Percentiles rank a stretch among this genome's conserved stretches.
phyloP scores from a whole-genome alignment of 108 stramenopile genomes.

The Bacterosira constricta region DNA sequence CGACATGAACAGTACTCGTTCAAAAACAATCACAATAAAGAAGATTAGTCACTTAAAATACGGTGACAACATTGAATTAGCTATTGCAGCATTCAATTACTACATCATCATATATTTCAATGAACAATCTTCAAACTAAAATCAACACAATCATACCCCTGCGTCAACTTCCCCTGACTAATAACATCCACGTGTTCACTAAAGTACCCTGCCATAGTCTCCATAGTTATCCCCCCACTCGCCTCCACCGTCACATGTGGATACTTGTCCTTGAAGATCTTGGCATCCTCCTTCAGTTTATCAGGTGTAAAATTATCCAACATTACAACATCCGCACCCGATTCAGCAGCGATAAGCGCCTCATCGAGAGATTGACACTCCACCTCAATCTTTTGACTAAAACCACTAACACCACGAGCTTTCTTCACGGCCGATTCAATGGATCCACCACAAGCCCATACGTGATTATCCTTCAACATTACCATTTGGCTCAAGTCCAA shows the following conservation, averaged over 20 bases:
- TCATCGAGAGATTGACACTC: constrained; percentile 91
- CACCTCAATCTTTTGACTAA: constrained; percentile 98
- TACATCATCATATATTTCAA: not conserved
- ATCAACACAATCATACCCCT: constrained; percentile 96
- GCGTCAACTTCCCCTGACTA: constrained; percentile 96
- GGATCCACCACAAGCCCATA: constrained; percentile 86
- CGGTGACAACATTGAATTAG: too few relatives aligned
- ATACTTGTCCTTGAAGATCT: constrained; percentile 79
- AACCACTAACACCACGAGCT: constrained; percentile 90
- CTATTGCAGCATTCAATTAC: not conserved
- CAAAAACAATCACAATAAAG: too few relatives aligned
- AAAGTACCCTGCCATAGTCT: constrained; percentile 89
- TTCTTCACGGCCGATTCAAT: constrained; percentile 89
- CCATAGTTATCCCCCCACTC: constrained; percentile 96
- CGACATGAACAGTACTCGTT: too few relatives aligned
- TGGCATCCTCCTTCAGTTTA: constrained; percentile 77
- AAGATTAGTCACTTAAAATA: too few relatives aligned
- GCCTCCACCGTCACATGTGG: constrained; percentile 96
- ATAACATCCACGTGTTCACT: constrained; percentile 93
- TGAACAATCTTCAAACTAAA: constrained; percentile 92
- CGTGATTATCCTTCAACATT: constrained; percentile 99
- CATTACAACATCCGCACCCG: constrained; percentile 96
- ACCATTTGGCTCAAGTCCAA: constrained; percentile 98
- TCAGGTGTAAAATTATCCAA: constrained; percentile 96
- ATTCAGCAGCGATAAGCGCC: constrained; percentile 90